Evolutionary conservation across 768 basidiomycete species (phyloP), one percentile per base, ranked within the genome.

Genomic region (Amanita fuliginea): DNA sequence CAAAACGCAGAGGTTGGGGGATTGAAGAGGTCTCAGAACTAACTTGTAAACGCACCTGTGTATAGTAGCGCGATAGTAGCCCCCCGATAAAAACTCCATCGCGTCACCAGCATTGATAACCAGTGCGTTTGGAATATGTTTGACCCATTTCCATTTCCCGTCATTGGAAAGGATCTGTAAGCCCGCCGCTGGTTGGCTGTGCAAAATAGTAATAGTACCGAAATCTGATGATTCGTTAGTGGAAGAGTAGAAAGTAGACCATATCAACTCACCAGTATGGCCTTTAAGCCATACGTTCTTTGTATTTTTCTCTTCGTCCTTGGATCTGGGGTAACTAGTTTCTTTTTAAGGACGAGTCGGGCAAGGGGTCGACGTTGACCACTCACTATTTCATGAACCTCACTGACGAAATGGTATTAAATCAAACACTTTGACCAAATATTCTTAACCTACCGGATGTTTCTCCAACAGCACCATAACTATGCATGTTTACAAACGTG

Each of bases 351-450:
- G 34, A 32, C 13, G 46, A 47, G 19, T 13, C 13, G 21, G 21
- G 4, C 10, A 16, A 19, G n/a, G 22, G n/a, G n/a, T 13, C 34
- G 13, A 18, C 35, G n/a, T 13, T 36, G 13, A 18, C 35, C 1
- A 54, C 76, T 10, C 24, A 78, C 79, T 82, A 83, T 64, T 82
- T 81, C 78, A 81, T 81, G 60, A 76, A 80, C 41, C 80, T 69
- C 5, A 75, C 80, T 81, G 47, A 2, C 18, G 19, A 43, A n/a
- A 36, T 21, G 13, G n/a, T 34, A 33, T 11, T 30, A 10, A 6
- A 30, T 48, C 13, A 6, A 41, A 22, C 13, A 9, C 1, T 14
- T 13, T 37, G 32, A 21, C 18, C 7, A 13, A 22, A 9, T 4
- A 46, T 13, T 1, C 7, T 6, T 6, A 22, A 56, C 61, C 19